Evolutionary conservation across 2,329 filamentous ascomycete genomes (phyloP).

Genomic region (Cladophialophora immunda): DNA sequence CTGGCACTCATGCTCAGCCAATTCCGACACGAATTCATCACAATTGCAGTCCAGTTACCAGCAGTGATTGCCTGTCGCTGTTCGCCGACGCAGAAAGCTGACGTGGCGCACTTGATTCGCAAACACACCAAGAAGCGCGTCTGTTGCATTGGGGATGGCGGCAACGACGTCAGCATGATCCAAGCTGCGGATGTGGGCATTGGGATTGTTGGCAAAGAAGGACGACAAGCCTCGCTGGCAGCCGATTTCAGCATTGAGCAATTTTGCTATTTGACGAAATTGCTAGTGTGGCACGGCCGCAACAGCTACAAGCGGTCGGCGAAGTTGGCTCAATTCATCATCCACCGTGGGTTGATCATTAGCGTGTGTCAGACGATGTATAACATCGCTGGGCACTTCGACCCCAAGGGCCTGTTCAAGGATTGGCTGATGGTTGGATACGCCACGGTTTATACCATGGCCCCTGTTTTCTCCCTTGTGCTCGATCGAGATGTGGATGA

Average conservation of each 20-base stretch:
- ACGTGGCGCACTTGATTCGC: constrained; percentile 89
- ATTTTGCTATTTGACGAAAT: constrained; percentile 92
- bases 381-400: constrained; percentile 89
- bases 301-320: constrained; percentile 97
- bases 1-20: constrained; percentile 82
- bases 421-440: constrained; percentile 98
- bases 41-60: constrained; percentile 84
- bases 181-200: constrained; percentile 98
- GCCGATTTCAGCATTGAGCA: constrained; percentile 97
- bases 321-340: constrained; percentile 97
- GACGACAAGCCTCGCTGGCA: constrained; percentile 89
- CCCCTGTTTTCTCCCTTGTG: constrained; percentile 90
- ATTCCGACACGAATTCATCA: constrained; percentile 85
- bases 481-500: constrained; percentile 96
- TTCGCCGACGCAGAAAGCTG: constrained; percentile 95
- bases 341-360: constrained; percentile 95
- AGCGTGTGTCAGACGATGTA: constrained; percentile 97
- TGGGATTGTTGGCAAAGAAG: constrained; percentile 97
- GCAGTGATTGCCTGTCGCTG: constrained; percentile 96
- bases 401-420: constrained; percentile 92
- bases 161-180: constrained; percentile 99
- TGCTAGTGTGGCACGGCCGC: constrained; percentile 98
- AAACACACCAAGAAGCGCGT: constrained; percentile 92
- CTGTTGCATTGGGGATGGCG: constrained; percentile 96
- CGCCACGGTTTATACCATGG: constrained; percentile 93